phyloP scores from a whole-genome alignment of 257 asterid genomes.

The Cordia subcordata region DNA sequence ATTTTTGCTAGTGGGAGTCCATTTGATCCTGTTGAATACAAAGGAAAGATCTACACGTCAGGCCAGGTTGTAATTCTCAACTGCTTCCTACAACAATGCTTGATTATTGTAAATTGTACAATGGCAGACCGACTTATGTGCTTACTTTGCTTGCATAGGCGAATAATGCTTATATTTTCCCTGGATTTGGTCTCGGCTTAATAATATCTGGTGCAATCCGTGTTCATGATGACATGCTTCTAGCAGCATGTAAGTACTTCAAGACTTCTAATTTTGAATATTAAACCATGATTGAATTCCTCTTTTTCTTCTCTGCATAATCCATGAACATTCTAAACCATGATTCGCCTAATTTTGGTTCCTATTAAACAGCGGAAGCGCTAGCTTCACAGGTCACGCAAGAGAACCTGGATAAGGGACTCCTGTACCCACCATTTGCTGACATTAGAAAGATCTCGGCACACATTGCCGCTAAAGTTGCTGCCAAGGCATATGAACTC shows the following conservation, averaged over 20 bases:
- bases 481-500: slow-evolving; percentile 88
- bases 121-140: not conserved
- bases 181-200: slow-evolving; percentile 89
- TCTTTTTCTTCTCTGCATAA: slow-evolving; percentile 15
- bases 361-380: slow-evolving; percentile 72
- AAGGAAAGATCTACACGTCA: slow-evolving; percentile 49
- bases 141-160: slow-evolving; percentile 32
- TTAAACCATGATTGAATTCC: not conserved
- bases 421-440: slow-evolving; percentile 74
- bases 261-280: not conserved
- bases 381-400: slow-evolving; percentile 70
- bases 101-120: not conserved
- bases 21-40: slow-evolving; percentile 54
- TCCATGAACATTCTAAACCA: too few relatives aligned
- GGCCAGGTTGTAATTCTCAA: slow-evolving; percentile 50
- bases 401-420: slow-evolving; percentile 74
- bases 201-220: slow-evolving; percentile 93
- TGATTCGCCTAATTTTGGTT: too few relatives aligned
- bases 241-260: slow-evolving; percentile 79
- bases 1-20: slow-evolving; percentile 88
- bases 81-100: not conserved
- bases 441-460: slow-evolving; percentile 88
- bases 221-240: slow-evolving; percentile 92
- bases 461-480: slow-evolving; percentile 81
- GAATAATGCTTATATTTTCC: slow-evolving; percentile 85